These are phyloP conservation scores for Boletales sp. DNA, from an alignment of 768 basidiomycete species.

Conservation along the genomic window DNA sequence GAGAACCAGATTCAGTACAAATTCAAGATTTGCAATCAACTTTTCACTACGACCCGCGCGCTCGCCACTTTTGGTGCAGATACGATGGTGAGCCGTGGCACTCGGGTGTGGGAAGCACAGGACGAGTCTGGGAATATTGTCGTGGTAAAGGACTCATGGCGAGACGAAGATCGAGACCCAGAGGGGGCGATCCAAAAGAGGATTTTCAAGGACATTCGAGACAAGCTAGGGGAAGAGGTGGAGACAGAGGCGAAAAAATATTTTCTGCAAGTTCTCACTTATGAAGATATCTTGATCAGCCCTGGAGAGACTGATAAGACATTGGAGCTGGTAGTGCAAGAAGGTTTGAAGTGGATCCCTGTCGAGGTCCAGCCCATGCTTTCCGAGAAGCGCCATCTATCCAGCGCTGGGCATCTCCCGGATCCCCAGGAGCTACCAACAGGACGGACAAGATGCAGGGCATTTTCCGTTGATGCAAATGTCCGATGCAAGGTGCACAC, in stretches of 20 bases:
- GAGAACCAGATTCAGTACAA: not conserved
- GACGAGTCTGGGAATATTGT: not conserved
- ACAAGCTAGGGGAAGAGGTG: not conserved
- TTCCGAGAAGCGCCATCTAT: too few species aligned
- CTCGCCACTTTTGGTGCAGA: slow-evolving; percentile 4
- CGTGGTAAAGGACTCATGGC: slow-evolving; percentile 10
- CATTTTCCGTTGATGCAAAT: too few species aligned
- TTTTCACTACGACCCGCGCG: not conserved
- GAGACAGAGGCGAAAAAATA: not conserved
- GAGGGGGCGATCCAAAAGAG: not conserved
- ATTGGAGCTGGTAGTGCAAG: too few species aligned
- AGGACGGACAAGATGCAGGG: too few species aligned
- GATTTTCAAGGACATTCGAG: not conserved
- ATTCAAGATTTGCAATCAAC: not conserved
- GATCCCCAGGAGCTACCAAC: not conserved
- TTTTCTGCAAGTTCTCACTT: not conserved
- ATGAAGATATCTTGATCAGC: not conserved
- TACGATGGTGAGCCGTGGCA: not conserved
- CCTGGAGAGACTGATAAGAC: not conserved
- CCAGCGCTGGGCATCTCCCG: too few species aligned
- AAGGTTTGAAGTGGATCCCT: too few species aligned
- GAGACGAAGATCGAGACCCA: not conserved
- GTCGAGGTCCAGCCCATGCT: too few species aligned
- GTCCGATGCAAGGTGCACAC: not conserved
- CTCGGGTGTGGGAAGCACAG: slow-evolving; percentile 2